Evolutionary conservation across 164 flowering plant genomes (phyloP), one percentile per base, ranked within the genome.

Genomic region (Annona cherimola): DNA sequence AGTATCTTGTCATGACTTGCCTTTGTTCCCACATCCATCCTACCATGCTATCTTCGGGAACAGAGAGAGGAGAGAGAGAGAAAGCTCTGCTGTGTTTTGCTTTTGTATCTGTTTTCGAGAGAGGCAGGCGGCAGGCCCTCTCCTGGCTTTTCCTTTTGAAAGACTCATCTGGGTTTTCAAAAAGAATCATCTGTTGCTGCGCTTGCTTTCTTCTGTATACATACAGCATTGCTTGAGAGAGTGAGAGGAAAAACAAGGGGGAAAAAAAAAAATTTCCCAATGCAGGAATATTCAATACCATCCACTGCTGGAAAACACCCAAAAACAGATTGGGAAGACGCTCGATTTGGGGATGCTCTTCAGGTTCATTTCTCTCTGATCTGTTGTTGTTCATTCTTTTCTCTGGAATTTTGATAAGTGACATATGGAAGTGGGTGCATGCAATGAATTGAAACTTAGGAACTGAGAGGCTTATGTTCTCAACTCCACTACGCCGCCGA

Each of bases 401-500:
- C 35, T 26, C 35, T 26, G 35, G 35, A 26, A 26, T 26, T 26
- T 26, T 1, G 35, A 26, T 26, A 26, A 26, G 35, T 26, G 35
- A 26, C 35, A 26, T 26, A 26, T 26, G 35, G 35, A 26, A 26
- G 35, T 26, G 35, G 0, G 35, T 26, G 35, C 35, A 26, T 26
- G 35, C 35, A 26, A 26, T 26, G 35, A 26, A 26, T 26, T 26
- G 35, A 26, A 26, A 26, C 35, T 26, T 26, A 26, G 35, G 35
- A 26, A 26, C 35, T 26, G 35, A 26, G 35, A 26, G 35, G 35
- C 35, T 80, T 93, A 77, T 78, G 90, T 18, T 81, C 90, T 69
- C 98, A 93, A 73, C 92, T 93, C 46, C 88, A 90, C 69, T 71
- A 76, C 35, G 96, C 96, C 45, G 98, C 98, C 0, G 89, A 89